Percentiles rank a stretch among this genome's conserved stretches.
Evolutionary conservation across 441 rosid species (phyloP).

Genomic region (Jatropha podagrica): DNA sequence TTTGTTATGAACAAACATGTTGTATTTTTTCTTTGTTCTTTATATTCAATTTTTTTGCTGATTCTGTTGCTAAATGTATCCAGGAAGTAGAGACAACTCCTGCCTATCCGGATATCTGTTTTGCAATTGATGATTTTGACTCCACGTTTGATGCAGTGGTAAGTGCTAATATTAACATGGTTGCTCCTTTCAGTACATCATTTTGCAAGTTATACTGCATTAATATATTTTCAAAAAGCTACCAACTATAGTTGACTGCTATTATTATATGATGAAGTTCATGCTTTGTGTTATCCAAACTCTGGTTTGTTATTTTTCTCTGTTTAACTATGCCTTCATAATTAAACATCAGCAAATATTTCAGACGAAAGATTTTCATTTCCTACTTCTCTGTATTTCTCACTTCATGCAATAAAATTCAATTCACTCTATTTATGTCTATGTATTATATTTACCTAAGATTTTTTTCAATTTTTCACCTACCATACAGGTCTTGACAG

Average conservation of each 20-base stretch:
- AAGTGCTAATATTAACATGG: constrained; percentile 21
- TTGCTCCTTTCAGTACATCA: constrained; percentile 10
- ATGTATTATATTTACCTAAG: not conserved
- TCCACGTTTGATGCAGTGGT: constrained; percentile 99
- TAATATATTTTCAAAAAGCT: not conserved
- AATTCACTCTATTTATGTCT: not conserved
- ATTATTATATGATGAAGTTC: not conserved
- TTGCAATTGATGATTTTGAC: constrained; percentile 94
- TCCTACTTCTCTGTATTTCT: not conserved
- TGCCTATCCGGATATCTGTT: constrained; percentile 97
- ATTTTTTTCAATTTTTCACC: not conserved
- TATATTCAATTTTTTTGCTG: constrained; percentile 29
- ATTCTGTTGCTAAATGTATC: constrained; percentile 27
- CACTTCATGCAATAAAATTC: not conserved
- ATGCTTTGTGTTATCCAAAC: constrained; percentile 1
- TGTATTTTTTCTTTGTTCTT: constrained; percentile 4
- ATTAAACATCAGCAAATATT: not conserved
- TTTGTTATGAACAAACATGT: constrained; percentile 8
- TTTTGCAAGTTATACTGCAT: constrained; percentile 9
- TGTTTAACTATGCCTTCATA: not conserved
- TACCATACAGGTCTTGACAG: constrained; percentile 70
- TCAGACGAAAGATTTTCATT: not conserved
- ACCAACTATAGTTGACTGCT: not conserved
- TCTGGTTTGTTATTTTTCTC: not conserved
- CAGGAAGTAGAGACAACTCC: constrained; percentile 94